Evolutionary conservation across 805 yeast genomes (phyloP), one percentile per base, ranked within the genome.

Genomic region (Candida orba): DNA sequence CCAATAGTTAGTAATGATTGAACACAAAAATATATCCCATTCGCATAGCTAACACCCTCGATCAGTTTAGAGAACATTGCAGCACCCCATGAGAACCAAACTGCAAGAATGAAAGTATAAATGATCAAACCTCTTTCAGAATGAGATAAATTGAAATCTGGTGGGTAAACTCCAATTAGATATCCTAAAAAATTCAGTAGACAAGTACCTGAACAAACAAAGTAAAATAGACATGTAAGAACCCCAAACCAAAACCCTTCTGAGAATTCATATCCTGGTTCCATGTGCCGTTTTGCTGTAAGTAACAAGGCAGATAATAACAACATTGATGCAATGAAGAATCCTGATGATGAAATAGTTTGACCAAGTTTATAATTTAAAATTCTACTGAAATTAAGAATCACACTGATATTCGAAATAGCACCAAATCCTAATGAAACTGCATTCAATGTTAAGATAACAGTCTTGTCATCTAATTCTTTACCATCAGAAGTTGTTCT

Each of bases 231-330:
- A 4, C 78, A 71, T 0, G 95, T 84, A 47, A 82, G 63, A 0
- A 76, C 75, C 0, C 88, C 95, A 60, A 72, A 82, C 89, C 90
- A 88, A 58, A 75, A 88, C 2, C 95, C 95, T 50, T 77, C 81
- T 0, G 86, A 56, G 37, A 57, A 55, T 6, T 40, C 36, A 38
- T 65, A 59, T 41, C 64, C 49, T 1, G 39, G 40, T 1, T 54
- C 56, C 35, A 56, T 44, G 40, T 63, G 61, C 3, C 44, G 42
- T 37, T 67, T 58, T 8, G 35, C 17, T 4, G 74, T 59, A 3
- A 69, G 54, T 7, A 73, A 51, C 2, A 82, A 58, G 3, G 74
- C 79, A 0, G 67, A 67, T 40, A 82, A 43, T 31, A 88, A 65
- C 12, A 84, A 49, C 2, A 67, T 40, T 6, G 77, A 68, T 0